Conservation (phyloP, 2,329 filamentous ascomycete species). For the Aspergillus costaricaensis region DNA sequence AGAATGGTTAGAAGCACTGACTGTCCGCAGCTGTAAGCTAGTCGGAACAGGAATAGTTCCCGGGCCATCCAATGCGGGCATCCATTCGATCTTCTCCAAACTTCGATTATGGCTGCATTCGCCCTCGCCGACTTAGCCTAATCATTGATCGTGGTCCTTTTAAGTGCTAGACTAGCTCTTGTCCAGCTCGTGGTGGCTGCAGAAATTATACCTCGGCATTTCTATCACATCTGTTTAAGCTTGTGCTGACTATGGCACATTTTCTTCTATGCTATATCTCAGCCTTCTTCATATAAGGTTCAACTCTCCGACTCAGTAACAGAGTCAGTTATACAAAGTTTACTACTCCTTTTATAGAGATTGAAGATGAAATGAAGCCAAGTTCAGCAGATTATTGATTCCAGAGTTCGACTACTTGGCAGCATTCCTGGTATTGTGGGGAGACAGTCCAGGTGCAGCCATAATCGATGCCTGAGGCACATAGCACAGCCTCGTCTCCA, state of each 20-base stretch:
- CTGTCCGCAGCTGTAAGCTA: background rate
- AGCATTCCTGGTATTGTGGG: too few relatives aligned
- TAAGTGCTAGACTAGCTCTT: too few relatives aligned
- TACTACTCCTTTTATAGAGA: background rate
- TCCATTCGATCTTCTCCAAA: background rate
- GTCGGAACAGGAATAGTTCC: background rate
- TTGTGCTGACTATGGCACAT: background rate
- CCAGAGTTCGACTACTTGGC: too few relatives aligned
- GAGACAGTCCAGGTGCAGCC: too few relatives aligned
- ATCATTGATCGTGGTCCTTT: background rate
- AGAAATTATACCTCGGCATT: background rate
- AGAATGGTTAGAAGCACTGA: background rate
- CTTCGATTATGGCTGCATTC: background rate
- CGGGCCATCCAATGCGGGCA: background rate
- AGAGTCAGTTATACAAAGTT: background rate
- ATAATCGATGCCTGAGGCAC: constrained; percentile 2
- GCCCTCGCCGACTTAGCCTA: background rate
- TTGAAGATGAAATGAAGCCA: too few relatives aligned
- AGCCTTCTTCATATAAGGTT: background rate
- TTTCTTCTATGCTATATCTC: background rate
- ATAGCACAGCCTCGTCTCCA: background rate
- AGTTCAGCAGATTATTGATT: too few relatives aligned
- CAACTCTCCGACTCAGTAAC: background rate
- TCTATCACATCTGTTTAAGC: background rate
- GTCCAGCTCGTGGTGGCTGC: background rate